Base-by-base conservation (phyloP, 768 basidiomycete genomes). In the Boletellus ananas region DNA sequence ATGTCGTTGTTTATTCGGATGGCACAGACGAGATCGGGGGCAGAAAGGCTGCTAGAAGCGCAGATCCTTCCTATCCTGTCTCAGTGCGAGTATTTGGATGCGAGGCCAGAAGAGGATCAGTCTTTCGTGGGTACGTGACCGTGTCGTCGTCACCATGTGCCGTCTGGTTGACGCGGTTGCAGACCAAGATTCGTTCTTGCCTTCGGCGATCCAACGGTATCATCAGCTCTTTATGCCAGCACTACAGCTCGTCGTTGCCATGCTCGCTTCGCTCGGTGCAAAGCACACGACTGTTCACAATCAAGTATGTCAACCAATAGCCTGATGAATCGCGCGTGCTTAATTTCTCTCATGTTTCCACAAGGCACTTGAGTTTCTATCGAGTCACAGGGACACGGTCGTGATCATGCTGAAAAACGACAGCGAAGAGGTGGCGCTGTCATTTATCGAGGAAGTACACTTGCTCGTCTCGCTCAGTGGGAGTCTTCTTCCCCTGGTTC, bases 181-280 rank as follows among this genome's bases (percentile, higher is more conserved):
- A 94, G 92, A 93, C 58, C 79, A 81, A 35, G 86, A 91, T 57
- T 80, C 83, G n/a, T 94, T 94, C 75, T 74, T 94, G 11, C 92
- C 92, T 5, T 86, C 88, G 0, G 89, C 89, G 1, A 79, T 92
- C 17, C 85, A 90, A 47, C 82, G 95, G 33, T 94, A 96, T 64
- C 93, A 96, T 59, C 94, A 96, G 60, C 68, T 96, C 1, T 78
- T 96, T 58, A 80, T 93, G 70, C 94, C 92, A 0, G 84, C 87
- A 5, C 65, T 97, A 36, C 93, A 96, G 65, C 76, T 96, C 17
- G 77, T 90, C 12, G 79, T 84, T 48, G 85, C 82, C 8, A 79
- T 91, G 48, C 70, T 95, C 27, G 81, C 90, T 3, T 87, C 85
- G n/a, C 67, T 93, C 10, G 88, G 90, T 11, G 70, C 73, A 17